Evolutionary conservation across 441 rosid genomes (phyloP), one percentile per base, ranked within the genome.

Genomic region (Bocquillonia castaneifolia): DNA sequence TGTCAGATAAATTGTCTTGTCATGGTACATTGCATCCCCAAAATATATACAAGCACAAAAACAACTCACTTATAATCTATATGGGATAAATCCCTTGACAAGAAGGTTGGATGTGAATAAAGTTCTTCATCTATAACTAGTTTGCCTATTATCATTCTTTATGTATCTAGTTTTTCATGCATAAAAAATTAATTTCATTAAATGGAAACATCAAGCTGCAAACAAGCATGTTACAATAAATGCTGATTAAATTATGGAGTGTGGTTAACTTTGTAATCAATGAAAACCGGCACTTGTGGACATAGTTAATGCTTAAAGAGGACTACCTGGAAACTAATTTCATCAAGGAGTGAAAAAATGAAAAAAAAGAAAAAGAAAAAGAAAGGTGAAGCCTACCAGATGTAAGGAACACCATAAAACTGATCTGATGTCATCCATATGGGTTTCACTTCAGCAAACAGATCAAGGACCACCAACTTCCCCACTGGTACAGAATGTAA

Each of bases 391-490:
- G 48, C 76, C 72, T 81, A 78, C 92, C 92, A 87, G 78, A 87
- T 84, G 82, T 87, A 84, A 67, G 92, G 92, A 67, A 87, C 78
- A 20, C 90, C 90, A 70, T 82, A 87, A 69, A 87, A 84, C 51
- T 85, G 90, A 76, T 84, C 78, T 36, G 92, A 82, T 48, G 85
- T 73, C 65, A 55, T 72, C 92, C 92, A 84, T 67, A 85, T 72
- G 63, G 92, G 90, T 76, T 84, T 87, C 67, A 81, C 90, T 81
- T 87, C 92, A 0, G 92, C 92, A 76, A 75, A 87, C 57, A 87
- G 80, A 79, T 87, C 92, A 53, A 87, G 92, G 77, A 87, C 79
- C 31, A 87, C 85, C 67, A 87, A 77, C 74, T 77, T 84, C 28
- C 92, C 92, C 70, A 81, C 12, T 57, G 88, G 92, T 71, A 85